Base-by-base conservation (phyloP, 306 rosid genomes). In the Geum urbanum region DNA sequence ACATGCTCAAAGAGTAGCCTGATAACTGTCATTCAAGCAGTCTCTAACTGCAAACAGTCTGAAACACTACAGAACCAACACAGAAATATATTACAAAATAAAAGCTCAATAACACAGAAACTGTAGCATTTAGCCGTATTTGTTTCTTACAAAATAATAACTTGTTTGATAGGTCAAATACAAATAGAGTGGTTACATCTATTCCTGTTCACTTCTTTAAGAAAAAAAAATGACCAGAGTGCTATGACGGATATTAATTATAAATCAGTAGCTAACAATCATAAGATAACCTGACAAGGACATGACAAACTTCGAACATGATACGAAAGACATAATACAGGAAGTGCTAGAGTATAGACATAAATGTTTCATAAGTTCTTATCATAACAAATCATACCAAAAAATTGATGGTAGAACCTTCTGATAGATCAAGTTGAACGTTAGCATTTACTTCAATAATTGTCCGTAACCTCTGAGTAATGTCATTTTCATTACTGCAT, bases 401-500 rank as follows among this genome's bases (percentile, higher is more conserved):
- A 76, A 43, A 69, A 73, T 80, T 88, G 71, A 59, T 61, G 55
- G 80, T 70, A 65, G 78, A 74, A 55, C 66, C 80, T 66, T 83
- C 87, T 56, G 66, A 50, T 69, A 85, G 59, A 59, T 85, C 86
- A 66, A 78, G 87, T 71, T 76, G 78, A 45, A 90, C 69, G 51
- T 2, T 60, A 67, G 94, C 89, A 80, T 88, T 94, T 56, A 81
- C 61, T 78, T 84, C 86, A 77, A 88, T 81, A 68, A 94, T 90
- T 48, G 20, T 69, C 86, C 73, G 88, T 57, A 94, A 82, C 86
- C 88, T 85, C 88, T 81, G 94, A 8, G 98, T 94, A 66, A 91
- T 77, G 75, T 94, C 98, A 81, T 94, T 90, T 86, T 94, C 98
- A 80, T 94, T 88, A 85, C 98, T 90, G 85, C 72, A 79, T 69